Conservation (phyloP, 2,329 filamentous ascomycete species). For the Amphichorda felina region DNA sequence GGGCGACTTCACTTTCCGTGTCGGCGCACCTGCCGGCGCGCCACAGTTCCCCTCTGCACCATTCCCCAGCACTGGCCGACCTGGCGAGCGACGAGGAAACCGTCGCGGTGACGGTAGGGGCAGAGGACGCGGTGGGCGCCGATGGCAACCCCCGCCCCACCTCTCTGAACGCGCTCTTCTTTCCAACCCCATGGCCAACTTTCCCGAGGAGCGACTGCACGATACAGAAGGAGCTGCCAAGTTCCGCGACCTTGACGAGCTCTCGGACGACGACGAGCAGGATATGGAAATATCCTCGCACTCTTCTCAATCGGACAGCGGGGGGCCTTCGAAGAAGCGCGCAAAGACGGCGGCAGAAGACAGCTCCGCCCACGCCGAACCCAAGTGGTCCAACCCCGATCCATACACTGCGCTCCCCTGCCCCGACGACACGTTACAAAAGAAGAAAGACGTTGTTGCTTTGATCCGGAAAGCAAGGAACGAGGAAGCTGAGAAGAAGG, state of each 20-base stretch:
- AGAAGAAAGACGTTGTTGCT: slow-evolving; percentile 80
- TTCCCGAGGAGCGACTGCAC: slow-evolving; percentile 33
- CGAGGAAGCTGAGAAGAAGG: slow-evolving; percentile 34
- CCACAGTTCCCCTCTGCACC: slow-evolving; percentile 4
- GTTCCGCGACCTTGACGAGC: slow-evolving; percentile 41
- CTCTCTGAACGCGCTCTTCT: slow-evolving; percentile 38
- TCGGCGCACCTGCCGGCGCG: slow-evolving; percentile 28
- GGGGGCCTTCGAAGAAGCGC: slow-evolving; percentile 26
- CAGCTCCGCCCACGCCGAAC: slow-evolving; percentile 32
- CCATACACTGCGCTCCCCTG: slow-evolving; percentile 84
- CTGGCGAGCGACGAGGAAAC: slow-evolving; percentile 4
- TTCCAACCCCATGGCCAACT: slow-evolving; percentile 24
- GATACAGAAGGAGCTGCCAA: slow-evolving; percentile 33
- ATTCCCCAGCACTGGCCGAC: background rate
- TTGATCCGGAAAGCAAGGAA: slow-evolving; percentile 83
- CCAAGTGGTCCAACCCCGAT: slow-evolving; percentile 93
- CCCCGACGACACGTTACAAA: slow-evolving; percentile 57
- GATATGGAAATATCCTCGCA: slow-evolving; percentile 49
- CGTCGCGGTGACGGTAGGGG: slow-evolving; percentile 9
- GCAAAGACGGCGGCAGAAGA: slow-evolving; percentile 17
- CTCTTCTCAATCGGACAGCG: slow-evolving; percentile 15
- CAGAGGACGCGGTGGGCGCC: slow-evolving; percentile 13
- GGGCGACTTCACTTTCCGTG: slow-evolving; percentile 44
- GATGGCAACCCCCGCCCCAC: slow-evolving; percentile 25
- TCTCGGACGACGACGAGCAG: slow-evolving; percentile 52